phyloP scores from a whole-genome alignment of 2,329 filamentous ascomycete genomes.

The Thermothelomyces thermophilus region DNA sequence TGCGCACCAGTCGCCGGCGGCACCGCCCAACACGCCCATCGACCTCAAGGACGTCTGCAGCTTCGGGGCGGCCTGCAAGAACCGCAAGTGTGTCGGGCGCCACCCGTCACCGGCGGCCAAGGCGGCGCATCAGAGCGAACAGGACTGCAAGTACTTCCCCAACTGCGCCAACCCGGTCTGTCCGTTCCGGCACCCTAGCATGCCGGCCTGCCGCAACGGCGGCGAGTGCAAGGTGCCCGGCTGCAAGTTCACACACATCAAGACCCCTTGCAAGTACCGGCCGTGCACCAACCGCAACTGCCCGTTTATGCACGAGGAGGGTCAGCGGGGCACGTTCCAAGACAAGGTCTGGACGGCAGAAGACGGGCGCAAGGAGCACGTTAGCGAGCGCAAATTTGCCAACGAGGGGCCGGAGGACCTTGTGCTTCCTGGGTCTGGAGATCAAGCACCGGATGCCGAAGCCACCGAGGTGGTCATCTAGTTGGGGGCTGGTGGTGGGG shows the following conservation, averaged over 20 bases:
- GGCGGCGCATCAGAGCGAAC: conserved; percentile 69
- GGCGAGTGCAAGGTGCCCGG: conserved; percentile 73
- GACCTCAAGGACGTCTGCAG: conserved; percentile 76
- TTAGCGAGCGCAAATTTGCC: conserved; percentile 85
- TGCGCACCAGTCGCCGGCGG: conserved; percentile 89
- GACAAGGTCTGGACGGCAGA: conserved; percentile 88
- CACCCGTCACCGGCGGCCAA: conserved; percentile 87
- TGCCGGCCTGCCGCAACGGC: conserved; percentile 86
- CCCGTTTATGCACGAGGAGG: conserved; percentile 82
- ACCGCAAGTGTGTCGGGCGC: conserved; percentile 83
- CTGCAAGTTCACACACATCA: conserved; percentile 87
- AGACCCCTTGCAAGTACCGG: conserved; percentile 80
- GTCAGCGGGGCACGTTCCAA: conserved; percentile 75
- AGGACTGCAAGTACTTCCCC: conserved; percentile 85
- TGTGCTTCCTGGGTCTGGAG: conserved; percentile 55
- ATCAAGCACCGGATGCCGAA: conserved; percentile 23
- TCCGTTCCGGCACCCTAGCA: conserved; percentile 79
- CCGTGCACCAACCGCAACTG: conserved; percentile 88
- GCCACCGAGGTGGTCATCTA: conserved; percentile 23
- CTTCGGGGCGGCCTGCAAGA: conserved; percentile 90
- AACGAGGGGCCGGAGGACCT: conserved; percentile 66
- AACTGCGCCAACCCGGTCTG: conserved; percentile 86
- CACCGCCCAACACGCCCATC: conserved; percentile 67
- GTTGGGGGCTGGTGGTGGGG: background rate
- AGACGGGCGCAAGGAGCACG: conserved; percentile 54